phyloP scores from a whole-genome alignment of 768 basidiomycete species.

The Termitomyces sp. region DNA sequence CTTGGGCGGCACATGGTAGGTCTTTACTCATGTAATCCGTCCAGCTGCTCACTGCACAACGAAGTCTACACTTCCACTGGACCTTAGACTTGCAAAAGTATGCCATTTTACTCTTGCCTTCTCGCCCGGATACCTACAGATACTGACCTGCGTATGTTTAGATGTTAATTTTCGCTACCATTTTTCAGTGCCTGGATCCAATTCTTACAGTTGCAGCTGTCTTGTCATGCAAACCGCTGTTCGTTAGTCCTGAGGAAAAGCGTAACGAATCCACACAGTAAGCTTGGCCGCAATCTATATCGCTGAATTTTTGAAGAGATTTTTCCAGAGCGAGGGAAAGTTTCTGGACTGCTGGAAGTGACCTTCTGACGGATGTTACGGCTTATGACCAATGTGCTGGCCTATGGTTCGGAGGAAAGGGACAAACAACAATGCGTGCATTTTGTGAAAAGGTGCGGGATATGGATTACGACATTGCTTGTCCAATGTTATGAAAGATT shows the following conservation, averaged over 20 bases:
- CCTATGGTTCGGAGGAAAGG: constrained; percentile 44
- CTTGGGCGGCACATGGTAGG: constrained; percentile 76
- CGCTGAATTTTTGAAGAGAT: background rate
- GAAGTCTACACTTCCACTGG: constrained; percentile 81
- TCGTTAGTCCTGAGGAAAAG: constrained; percentile 75
- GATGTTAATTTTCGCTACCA: constrained; percentile 84
- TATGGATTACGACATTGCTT: background rate
- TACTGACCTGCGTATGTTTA: constrained; percentile 18
- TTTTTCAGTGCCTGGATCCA: constrained; percentile 81
- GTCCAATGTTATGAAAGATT: background rate
- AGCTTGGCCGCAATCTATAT: constrained; percentile 12
- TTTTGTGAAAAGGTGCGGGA: constrained; percentile 68
- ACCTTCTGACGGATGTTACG: constrained; percentile 75
- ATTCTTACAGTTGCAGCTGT: constrained; percentile 77
- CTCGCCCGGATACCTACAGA: background rate
- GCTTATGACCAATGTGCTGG: constrained; percentile 65
- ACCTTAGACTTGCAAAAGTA: constrained; percentile 83
- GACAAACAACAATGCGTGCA: constrained; percentile 34
- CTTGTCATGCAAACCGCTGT: constrained; percentile 85
- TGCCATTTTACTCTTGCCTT: background rate
- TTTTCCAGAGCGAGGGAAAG: constrained; percentile 57
- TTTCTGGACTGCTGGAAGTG: constrained; percentile 71
- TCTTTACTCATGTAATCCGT: background rate
- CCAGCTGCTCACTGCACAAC: constrained; percentile 1
- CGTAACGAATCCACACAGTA: constrained; percentile 75